Base-by-base conservation (phyloP, 2,329 filamentous ascomycete genomes). In the Talaromyces piceae region DNA sequence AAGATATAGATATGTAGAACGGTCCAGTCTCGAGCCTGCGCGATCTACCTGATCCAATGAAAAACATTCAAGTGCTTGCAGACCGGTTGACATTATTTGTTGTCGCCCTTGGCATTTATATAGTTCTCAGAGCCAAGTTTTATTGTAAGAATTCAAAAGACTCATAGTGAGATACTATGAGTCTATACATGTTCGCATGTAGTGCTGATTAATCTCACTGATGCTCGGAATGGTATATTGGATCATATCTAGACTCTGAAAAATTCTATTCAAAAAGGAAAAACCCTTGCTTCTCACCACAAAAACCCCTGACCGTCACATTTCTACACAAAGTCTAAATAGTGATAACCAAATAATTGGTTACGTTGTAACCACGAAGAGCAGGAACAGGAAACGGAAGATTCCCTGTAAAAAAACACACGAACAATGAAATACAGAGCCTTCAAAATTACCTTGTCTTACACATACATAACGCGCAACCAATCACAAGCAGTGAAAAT, bases 401-500 rank as follows among this genome's bases (percentile, higher is more conserved):
- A 28, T 13, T n/a, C 30, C 30, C 16, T n/a, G 13, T 6, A 33
- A 4, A 20, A 37, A 37, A 25, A n/a, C 22, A 18, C 31, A 37
- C 23, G 25, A 43, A 43, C 20, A 43, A 4, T 16, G 39, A 23
- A 43, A 46, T 51, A 51, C 49, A 28, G 4, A n/a, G 20, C 5
- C 6, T 8, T 1, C 9, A 9, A 26, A 37, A 45, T 46, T 22
- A 41, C 46, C 51, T 16, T 30, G 41, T 43, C 45, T 49, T 53
- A 53, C 51, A 49, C 47, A 49, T 49, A 45, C 18, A 45, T n/a
- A 30, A 22, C 0, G 1, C 0, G 12, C 8, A 11, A 1, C 52
- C 52, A 54, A 54, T 51, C 52, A 51, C 16, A 27, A 13, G 3
- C 7, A 23, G 27, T 12, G 16, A 1, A 54, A 43, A n/a, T 54